Base-by-base conservation (phyloP, 108 stramenopile species). In the Phaeodactylum tricornutum region DNA sequence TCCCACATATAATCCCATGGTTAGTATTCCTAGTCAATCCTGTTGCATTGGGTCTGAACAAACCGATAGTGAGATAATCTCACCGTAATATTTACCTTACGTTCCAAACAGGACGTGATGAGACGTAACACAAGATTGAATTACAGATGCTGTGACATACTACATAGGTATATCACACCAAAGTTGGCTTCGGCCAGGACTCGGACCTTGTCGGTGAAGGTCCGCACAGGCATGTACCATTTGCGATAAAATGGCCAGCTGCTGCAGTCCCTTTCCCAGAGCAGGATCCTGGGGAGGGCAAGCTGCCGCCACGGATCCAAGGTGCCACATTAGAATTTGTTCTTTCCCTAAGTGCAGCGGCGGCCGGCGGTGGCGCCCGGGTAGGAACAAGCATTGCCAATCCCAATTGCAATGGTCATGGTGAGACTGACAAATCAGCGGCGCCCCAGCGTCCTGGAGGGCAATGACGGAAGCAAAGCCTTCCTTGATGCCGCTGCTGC, bases 391-490 rank as follows among this genome's bases (percentile, higher is more conserved):
- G 20, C 17, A 44, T 29, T 29, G 16, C 68, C 74, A 17, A 72
- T 41, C 1, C 61, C 40, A 35, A 78, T 72, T 11, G 56, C 63
- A 8, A 60, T 49, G 19, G 68, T 61, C 30, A 78, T 51, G 24
- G 62, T 78, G 4, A 61, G 9, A 57, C 79, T 83, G 34, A 90
- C 43, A n/a, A 34, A 90, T 37, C 6, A 90, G 39, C 5, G 87
- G 87, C 21, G 87, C 79, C 2, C 65, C 58, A 11, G 72, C 63
- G 50, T 84, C 85, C 45, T 85, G 81, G 61, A 75, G 81, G 24
- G 78, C 81, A 64, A 90, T 90, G 9, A 77, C 46, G 27, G 63
- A 35, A 11, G 87, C 87, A 63, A 90, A 82, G 17, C 73, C 82
- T 55, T 84, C 78, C 49, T 90, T 90, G 33, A 64, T 60, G 1